Evolutionary conservation across 2,329 filamentous ascomycete species (phyloP), one percentile per base, ranked within the genome.

Genomic region (Scedosporium aurantiacum): DNA sequence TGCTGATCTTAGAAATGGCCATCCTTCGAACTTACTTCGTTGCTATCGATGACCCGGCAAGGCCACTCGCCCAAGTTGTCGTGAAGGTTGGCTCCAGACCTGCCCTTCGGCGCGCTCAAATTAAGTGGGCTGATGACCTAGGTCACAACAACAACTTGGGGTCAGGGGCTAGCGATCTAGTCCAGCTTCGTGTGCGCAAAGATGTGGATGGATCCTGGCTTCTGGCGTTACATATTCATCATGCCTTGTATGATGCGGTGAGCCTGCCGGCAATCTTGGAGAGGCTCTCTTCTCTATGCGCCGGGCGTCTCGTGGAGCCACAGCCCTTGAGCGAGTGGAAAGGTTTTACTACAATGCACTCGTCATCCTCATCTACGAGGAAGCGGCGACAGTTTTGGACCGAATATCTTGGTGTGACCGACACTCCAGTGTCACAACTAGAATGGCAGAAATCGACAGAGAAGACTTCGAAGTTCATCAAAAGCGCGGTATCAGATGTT

Each of bases 171-270:
- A 12, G 25, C 16, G 47, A 60, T 3, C 41, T 65, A 16, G 61
- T 65, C 23, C 57, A 61, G 4, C 50, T 61, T 28, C 54, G 32
- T 12, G 54, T 63, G 2, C 62, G 57, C 2, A 62, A 65, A 1
- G 60, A 65, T 3, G 61, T 64, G 0, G 45, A 64, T 0, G 64
- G 66, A 0, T 63, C 65, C 2, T 73, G 71, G 66, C 47, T 64
- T 0, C 61, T 85, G 3, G 73, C 80, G 2, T 76, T 91, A 4
- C 78, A 78, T 27, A 86, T 97, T 4, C 91, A 96, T 64, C 92
- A 97, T 70, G 89, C 89, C 0, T 77, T 97, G 0, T 97, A 97
- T 69, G 93, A 97, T 70, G 91, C 87, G 5, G 79, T 95, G 63
- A 94, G 89, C 67, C 76, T 97, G 4, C 82, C 86, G 0, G 70